phyloP scores from a whole-genome alignment of 2,329 filamentous ascomycete genomes.

The Diaporthe citri region DNA sequence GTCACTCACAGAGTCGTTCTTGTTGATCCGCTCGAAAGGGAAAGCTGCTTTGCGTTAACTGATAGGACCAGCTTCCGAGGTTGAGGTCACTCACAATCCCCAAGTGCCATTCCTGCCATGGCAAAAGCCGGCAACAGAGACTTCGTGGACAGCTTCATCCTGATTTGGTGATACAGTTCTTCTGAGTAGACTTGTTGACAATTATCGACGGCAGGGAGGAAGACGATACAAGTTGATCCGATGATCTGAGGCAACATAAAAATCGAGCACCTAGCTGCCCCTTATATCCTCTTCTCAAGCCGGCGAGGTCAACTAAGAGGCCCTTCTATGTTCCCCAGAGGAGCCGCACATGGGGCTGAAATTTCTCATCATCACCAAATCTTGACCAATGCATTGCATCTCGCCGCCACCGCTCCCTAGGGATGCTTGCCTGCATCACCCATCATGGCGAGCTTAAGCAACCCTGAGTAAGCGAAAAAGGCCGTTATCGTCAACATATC shows the following conservation, averaged over 20 bases:
- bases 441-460: neutral
- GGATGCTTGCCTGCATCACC: neutral
- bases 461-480: neutral
- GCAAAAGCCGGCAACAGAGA: conserved; percentile 21
- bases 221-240: neutral
- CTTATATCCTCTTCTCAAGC: neutral
- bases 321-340: neutral
- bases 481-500: neutral
- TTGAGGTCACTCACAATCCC: conserved; percentile 32
- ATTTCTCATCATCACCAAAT: conserved; percentile 8
- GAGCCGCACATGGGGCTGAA: neutral
- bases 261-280: neutral
- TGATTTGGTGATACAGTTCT: neutral
- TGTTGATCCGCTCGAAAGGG: conserved; percentile 47
- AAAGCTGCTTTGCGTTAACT: conserved; percentile 34
- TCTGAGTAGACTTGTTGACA: neutral
- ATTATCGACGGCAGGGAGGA: neutral
- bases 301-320: neutral
- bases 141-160: conserved; percentile 6
- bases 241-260: neutral
- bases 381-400: conserved; percentile 28
- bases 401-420: neutral
- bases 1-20: conserved; percentile 47
- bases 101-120: conserved; percentile 20
- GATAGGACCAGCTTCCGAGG: no score